Conservation (phyloP, 495 filamentous ascomycete genomes). For the Amorphotheca resinae region DNA sequence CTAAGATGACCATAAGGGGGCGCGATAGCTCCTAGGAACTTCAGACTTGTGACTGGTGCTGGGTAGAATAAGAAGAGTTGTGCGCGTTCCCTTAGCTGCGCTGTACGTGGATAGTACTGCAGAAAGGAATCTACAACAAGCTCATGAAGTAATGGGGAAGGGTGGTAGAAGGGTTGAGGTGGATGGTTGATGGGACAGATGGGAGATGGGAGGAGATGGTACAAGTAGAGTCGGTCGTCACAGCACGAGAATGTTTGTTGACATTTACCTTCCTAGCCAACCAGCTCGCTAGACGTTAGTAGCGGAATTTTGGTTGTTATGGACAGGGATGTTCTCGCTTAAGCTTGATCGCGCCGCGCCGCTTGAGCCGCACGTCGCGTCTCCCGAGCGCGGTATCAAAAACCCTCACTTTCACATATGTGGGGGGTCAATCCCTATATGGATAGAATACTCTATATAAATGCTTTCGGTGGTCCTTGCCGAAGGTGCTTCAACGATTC, state of each 20-base stretch:
- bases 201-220: background rate
- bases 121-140: background rate
- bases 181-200: background rate
- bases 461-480: too few relatives aligned
- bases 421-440: too few relatives aligned
- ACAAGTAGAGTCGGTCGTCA: background rate
- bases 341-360: background rate
- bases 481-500: too few relatives aligned
- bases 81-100: background rate
- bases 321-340: background rate
- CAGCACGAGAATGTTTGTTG: background rate
- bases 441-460: too few relatives aligned
- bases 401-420: background rate
- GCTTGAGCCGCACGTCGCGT: background rate
- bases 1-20: constrained; percentile 16
- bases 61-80: background rate
- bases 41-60: too few relatives aligned
- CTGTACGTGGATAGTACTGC: background rate
- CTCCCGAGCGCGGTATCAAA: background rate
- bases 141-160: background rate
- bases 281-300: too few relatives aligned
- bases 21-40: too few relatives aligned
- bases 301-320: background rate
- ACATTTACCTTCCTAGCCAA: too few relatives aligned
- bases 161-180: background rate